Base-by-base conservation (phyloP, 108 stramenopile genomes). In the Nitzschia putrida region DNA sequence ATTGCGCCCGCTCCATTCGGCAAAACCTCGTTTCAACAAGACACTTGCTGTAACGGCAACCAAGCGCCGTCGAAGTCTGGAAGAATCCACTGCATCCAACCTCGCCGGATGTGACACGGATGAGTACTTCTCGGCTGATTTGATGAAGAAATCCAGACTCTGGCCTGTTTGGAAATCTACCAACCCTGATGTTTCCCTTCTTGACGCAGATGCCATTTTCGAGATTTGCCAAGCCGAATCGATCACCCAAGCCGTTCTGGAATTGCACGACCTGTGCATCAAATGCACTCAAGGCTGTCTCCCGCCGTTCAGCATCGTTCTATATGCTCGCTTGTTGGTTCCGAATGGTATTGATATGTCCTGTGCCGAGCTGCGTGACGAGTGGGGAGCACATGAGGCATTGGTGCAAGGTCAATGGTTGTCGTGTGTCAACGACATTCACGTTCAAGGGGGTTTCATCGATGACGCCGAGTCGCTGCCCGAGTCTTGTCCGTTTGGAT, bases 311-410 rank as follows among this genome's bases (percentile, higher is more conserved):
- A 69, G 68, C 0, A n/a, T 78, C 2, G 74, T 82, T 8, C 50
- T 78, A 23, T 65, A 74, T 39, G 77, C 73, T 9, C 72, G 77
- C 1, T 40, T 70, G 23, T 60, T 61, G 20, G 23, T 82, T 22
- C 53, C 39, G 25, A 49, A 57, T 37, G 63, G 74, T 18, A 42
- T 57, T n/a, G 44, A 57, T 43, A 61, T 72, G 42, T 44, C 69
- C 42, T 82, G 81, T 41, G 41, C 57, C 21, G 52, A 57, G 10
- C 64, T 82, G 11, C 52, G 37, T 18, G 42, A 41, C 7, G 68
- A 53, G 9, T 82, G 77, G 73, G 53, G 55, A 0, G 18, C 21
- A 0, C 45, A 63, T 23, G 67, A 70, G 51, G 21, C 23, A 20
- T 34, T 67, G n/a, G 53, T 59, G 10, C 61, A 57, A 21, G 21